These are phyloP conservation scores for Populus davidiana DNA, from an alignment of 345 rosid species.

Conservation along the genomic window DNA sequence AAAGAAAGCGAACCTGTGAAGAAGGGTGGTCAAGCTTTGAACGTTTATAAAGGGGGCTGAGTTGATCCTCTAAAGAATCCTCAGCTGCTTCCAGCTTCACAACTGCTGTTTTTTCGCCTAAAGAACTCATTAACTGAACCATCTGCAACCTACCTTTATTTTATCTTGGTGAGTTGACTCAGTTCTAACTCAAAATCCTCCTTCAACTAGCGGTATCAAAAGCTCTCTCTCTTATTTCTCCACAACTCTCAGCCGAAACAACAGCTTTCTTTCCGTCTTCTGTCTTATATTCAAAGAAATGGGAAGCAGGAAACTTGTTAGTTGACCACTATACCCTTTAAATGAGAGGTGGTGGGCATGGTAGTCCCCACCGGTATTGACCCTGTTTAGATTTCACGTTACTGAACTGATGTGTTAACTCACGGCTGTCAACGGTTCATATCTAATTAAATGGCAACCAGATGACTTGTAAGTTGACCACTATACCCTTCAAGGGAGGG, in stretches of 20 bases:
- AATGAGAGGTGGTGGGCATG: background rate
- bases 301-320: background rate
- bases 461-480: no score
- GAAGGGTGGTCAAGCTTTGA: conserved; percentile 29
- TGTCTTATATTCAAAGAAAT: background rate
- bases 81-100: conserved; percentile 41
- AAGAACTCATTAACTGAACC: conserved; percentile 50
- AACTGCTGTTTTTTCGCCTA: conserved; percentile 13
- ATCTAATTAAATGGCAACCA: no score
- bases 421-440: no score
- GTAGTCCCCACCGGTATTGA: background rate
- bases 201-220: background rate
- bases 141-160: conserved; percentile 7
- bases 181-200: background rate
- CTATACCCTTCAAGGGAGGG: no score
- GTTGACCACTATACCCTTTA: conserved; percentile 9
- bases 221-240: background rate
- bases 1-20: conserved; percentile 26
- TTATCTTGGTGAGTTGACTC: background rate
- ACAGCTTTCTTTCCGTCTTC: background rate
- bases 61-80: conserved; percentile 29
- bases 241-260: background rate
- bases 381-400: no score
- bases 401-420: no score
- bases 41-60: conserved; percentile 39